Conservation (phyloP, 345 rosid genomes). For the Mallotus nudiflorus region DNA sequence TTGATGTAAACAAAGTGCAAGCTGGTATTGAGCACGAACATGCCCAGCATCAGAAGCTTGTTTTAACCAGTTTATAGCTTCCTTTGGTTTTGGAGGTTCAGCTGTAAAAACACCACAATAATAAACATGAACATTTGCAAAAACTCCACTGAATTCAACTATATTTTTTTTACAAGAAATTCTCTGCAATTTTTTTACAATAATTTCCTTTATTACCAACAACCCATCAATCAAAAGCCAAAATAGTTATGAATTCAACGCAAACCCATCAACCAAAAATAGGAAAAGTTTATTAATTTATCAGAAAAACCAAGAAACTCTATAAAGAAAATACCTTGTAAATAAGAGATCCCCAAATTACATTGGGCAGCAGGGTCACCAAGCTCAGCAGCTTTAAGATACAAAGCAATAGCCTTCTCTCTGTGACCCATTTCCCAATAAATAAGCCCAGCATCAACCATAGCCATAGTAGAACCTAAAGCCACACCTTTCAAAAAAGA, state of each 20-base stretch:
- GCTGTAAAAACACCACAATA: slow-evolving; percentile 39
- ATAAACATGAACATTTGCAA: background rate
- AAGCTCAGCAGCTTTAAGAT: slow-evolving; percentile 71
- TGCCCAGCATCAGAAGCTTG: slow-evolving; percentile 64
- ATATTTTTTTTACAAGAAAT: background rate
- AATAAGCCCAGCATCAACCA: slow-evolving; percentile 94
- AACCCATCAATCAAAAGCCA: too few relatives aligned
- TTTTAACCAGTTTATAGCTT: slow-evolving; percentile 70
- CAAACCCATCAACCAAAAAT: background rate
- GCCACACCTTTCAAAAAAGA: slow-evolving; percentile 79
- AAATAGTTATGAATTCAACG: too few relatives aligned
- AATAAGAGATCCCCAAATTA: slow-evolving; percentile 75
- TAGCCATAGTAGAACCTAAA: slow-evolving; percentile 88
- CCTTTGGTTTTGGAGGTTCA: slow-evolving; percentile 55
- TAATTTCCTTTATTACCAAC: too few relatives aligned
- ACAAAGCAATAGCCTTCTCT: slow-evolving; percentile 55
- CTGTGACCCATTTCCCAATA: slow-evolving; percentile 75
- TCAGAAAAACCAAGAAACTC: too few relatives aligned
- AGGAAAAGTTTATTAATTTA: background rate
- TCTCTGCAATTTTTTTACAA: too few relatives aligned
- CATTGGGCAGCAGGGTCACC: slow-evolving; percentile 78
- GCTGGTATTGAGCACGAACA: slow-evolving; percentile 79
- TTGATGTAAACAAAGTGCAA: slow-evolving; percentile 79
- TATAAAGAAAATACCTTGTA: slow-evolving; percentile 63
- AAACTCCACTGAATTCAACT: background rate